Conservation (phyloP, 1,284 basidiomycete genomes). For the Microbotryum lychnidis-dioicae region DNA sequence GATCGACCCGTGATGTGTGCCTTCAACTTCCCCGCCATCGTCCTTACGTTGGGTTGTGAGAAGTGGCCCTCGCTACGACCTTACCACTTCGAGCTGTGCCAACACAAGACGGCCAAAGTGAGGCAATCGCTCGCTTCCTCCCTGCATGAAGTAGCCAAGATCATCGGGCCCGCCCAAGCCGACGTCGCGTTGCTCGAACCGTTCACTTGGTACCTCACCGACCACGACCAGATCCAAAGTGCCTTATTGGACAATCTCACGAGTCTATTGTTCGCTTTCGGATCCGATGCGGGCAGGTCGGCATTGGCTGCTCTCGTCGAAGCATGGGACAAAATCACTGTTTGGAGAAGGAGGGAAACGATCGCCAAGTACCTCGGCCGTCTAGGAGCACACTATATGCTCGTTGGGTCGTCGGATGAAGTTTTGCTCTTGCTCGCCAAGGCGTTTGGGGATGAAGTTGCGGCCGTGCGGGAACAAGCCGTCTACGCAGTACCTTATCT, state of each 20-base stretch:
- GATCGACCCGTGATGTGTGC: conserved; percentile 43
- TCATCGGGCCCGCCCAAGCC: conserved; percentile 65
- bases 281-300: conserved; percentile 45
- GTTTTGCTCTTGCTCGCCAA: conserved; percentile 51
- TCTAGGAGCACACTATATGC: conserved; percentile 42
- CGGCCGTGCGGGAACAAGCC: conserved; percentile 73
- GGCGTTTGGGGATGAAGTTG: conserved; percentile 69
- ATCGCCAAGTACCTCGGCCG: conserved; percentile 53
- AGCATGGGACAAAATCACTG: conserved; percentile 56
- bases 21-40: conserved; percentile 90
- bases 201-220: conserved; percentile 55
- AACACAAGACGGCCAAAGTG: conserved; percentile 46
- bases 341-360: conserved; percentile 77
- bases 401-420: conserved; percentile 38
- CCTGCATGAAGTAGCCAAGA: conserved; percentile 78
- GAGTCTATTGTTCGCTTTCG: conserved; percentile 33
- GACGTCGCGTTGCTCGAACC: conserved; percentile 62
- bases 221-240: conserved; percentile 60
- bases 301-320: conserved; percentile 52
- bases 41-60: conserved; percentile 65
- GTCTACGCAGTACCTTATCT: conserved; percentile 55
- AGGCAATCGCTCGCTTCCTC: conserved; percentile 74
- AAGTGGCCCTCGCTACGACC: conserved; percentile 71
- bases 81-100: conserved; percentile 58
- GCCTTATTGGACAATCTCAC: conserved; percentile 44